Evolutionary conservation across 768 basidiomycete genomes (phyloP).

Genomic region (Hemileccinum rubropunctum): DNA sequence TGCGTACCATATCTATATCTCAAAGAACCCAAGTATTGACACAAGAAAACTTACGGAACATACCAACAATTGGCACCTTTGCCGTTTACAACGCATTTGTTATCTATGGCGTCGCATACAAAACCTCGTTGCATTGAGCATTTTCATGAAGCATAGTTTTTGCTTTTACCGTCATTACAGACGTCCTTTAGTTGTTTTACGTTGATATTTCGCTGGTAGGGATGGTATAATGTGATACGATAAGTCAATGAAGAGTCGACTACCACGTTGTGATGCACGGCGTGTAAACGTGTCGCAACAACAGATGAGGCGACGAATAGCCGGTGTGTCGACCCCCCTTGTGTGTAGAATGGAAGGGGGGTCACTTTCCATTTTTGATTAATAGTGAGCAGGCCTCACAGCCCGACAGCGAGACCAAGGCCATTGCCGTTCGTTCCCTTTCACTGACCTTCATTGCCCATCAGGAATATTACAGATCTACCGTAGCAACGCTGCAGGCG

Average conservation of each 20-base stretch:
- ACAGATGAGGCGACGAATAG: neutral
- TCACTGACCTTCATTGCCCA: conserved; percentile 19
- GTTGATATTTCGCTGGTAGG: conserved; percentile 1
- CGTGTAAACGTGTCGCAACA: conserved; percentile 12
- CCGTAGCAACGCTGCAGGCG: conserved; percentile 18
- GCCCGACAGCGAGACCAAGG: conserved; percentile 26
- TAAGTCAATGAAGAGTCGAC: neutral
- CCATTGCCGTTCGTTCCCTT: conserved; percentile 16
- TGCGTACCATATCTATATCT: conserved; percentile 38
- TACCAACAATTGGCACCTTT: conserved; percentile 28
- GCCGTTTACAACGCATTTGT: conserved; percentile 32
- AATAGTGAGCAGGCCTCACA: conserved; percentile 20
- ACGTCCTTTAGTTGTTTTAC: conserved; percentile 7
- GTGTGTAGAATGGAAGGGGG: conserved; percentile 20
- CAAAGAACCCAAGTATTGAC: conserved; percentile 30
- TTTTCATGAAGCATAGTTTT: conserved; percentile 24
- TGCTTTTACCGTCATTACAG: conserved; percentile 19
- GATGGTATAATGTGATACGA: conserved; percentile 17
- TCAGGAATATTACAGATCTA: conserved; percentile 19
- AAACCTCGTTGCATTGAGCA: conserved; percentile 28
- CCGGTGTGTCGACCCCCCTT: conserved; percentile 3
- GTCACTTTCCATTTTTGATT: conserved; percentile 24
- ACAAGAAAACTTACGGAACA: conserved; percentile 34
- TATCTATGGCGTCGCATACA: conserved; percentile 32
- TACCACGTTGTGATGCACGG: conserved; percentile 13